Evolutionary conservation across 1,139 yeast species (phyloP), one percentile per base, ranked within the genome.

Genomic region (Lodderomyces beijingensis): DNA sequence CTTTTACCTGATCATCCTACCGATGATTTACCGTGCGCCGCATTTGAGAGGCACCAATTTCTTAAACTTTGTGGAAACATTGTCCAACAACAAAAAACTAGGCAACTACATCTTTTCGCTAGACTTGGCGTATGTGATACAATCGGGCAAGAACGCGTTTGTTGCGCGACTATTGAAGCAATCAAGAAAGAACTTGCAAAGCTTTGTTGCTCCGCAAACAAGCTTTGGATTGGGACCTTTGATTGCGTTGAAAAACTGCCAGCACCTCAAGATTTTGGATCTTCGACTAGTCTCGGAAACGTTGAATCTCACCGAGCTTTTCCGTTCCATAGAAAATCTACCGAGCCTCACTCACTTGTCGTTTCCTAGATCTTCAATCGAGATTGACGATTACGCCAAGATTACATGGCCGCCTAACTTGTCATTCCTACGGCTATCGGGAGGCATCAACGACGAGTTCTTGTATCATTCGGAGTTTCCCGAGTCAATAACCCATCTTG

Each of bases 171-270:
- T 91, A 4, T 60, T 91, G 37, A 74, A 94, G 48, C 65, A 95
- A 29, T 84, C 95, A 36, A 72, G 87, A 8, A 56, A 68, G 16
- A 70, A 69, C 31, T 59, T 91, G 32, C 70, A 77, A 42, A 63
- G 67, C 9, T 88, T 91, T 49, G 75, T 84, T 5, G 96, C 97
- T 0, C 96, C 97, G 1, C 97, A 89, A 51, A 82, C 96, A 22
- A 84, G 95, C 60, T 89, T 91, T 63, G 97, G 97, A 0, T 71
- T 81, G 38, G 86, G 95, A 1, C 96, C 97, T 1, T 60, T 89
- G 44, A 72, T 87, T 14, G 81, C 94, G 29, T 63, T 91, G 32
- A 74, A 84, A 38, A 67, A 79, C 32, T 91, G 98, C 55, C 61
- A 61, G 15, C 65, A 72, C 27, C 59, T 91, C 35, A 69, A 68